These are phyloP conservation scores for Aspergillus sp. DNA, from an alignment of 2,329 filamentous ascomycete genomes.

Conservation along the genomic window DNA sequence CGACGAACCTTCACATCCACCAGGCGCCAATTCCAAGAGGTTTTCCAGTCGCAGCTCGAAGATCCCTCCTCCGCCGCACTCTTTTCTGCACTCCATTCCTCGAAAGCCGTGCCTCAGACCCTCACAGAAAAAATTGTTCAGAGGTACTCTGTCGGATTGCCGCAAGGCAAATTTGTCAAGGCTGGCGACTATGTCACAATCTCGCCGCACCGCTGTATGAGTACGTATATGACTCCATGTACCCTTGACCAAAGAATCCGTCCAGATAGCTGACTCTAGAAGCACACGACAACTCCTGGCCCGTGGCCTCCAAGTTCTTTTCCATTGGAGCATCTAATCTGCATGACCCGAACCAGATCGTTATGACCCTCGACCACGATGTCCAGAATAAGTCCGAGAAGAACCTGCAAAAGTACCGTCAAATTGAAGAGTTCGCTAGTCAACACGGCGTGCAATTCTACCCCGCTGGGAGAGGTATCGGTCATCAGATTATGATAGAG, in stretches of 20 bases:
- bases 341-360: constrained; percentile 69
- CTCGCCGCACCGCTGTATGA: constrained; percentile 73
- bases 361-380: constrained; percentile 85
- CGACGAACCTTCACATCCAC: constrained; percentile 33
- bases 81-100: constrained; percentile 69
- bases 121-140: constrained; percentile 93
- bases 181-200: constrained; percentile 83
- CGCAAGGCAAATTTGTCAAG: constrained; percentile 71
- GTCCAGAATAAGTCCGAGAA: constrained; percentile 77
- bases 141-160: constrained; percentile 71
- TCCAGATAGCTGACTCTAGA: neutral
- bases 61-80: constrained; percentile 66
- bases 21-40: constrained; percentile 20
- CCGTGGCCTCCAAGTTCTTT: constrained; percentile 77
- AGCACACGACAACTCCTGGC: constrained; percentile 78
- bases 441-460: constrained; percentile 77
- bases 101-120: constrained; percentile 63
- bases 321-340: constrained; percentile 75
- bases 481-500: constrained; percentile 76
- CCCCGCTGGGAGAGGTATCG: constrained; percentile 75
- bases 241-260: neutral
- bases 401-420: constrained; percentile 78
- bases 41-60: constrained; percentile 59
- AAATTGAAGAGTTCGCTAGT: constrained; percentile 79
- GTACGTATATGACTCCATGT: neutral